Evolutionary conservation across 2,329 filamentous ascomycete species (phyloP), one percentile per base, ranked within the genome.

Genomic region (Xylariaceae sp.): DNA sequence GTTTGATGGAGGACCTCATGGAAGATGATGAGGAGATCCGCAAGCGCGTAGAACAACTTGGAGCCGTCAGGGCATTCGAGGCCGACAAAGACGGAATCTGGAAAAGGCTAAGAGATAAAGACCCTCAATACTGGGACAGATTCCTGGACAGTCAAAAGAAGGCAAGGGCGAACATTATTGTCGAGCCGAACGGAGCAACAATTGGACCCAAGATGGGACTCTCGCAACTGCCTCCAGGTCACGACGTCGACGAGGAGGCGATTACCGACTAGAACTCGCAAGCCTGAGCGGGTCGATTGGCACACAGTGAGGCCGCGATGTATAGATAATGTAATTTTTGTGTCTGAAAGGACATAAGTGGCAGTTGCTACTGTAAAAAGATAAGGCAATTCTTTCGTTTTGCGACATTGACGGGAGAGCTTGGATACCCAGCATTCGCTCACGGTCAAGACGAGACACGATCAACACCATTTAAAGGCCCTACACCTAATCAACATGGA

Each of bases 131-230:
- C 59, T 79, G 86, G 75, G 73, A 76, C 37, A 64, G 66, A 7
- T 79, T 89, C 55, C 72, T 76, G 18, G 78, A 84, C 62, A 69
- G 73, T 29, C 79, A 82, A 63, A 67, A 76, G 54, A 79, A 79
- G 62, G 74, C 77, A 4, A 65, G 71, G 42, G 74, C 71, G 9
- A 81, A 81, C 51, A 69, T 75, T 16, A 65, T 63, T 38, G 51
- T 64, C 31, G 51, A 49, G 6, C 43, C 22, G 19, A 51, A 44
- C 28, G 50, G 39, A 3, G 15, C 42, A 6, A 55, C 51, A 42
- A 36, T 41, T n/a, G 42, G 47, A 54, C 19, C 56, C 44, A 28
- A 42, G 15, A 17, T 47, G 26, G 22, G 11, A 26, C 6, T 26
- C 6, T 11, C 22, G 6, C 43, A 45, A 17, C 42, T 39, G 36